Percentiles rank a stretch among this genome's conserved stretches.
phyloP scores from a whole-genome alignment of 129 eudicot species.

The Scalesia atractyloides region DNA sequence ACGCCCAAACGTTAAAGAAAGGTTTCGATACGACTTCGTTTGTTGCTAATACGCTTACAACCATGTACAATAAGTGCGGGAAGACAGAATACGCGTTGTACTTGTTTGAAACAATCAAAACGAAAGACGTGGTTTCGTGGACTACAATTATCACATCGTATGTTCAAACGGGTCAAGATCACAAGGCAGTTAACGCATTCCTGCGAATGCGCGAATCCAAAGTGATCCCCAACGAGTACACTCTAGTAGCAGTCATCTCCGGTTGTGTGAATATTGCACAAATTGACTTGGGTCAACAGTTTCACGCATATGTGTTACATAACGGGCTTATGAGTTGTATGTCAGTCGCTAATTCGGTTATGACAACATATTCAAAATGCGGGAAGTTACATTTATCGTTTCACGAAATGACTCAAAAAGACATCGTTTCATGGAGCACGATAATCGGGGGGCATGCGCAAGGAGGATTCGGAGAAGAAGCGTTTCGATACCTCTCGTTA shows the following conservation, averaged over 20 bases:
- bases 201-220: slow-evolving; percentile 55
- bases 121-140: slow-evolving; percentile 87
- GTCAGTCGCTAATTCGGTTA: slow-evolving; percentile 81
- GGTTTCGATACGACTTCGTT: no score
- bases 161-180: slow-evolving; percentile 59
- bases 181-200: slow-evolving; percentile 49
- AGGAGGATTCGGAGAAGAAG: slow-evolving; percentile 70
- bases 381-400: slow-evolving; percentile 54
- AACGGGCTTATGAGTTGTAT: slow-evolving; percentile 46
- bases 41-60: no score
- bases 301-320: slow-evolving; percentile 64
- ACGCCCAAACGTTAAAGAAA: no score
- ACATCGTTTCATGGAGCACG: slow-evolving; percentile 87
- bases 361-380: slow-evolving; percentile 83
- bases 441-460: slow-evolving; percentile 82
- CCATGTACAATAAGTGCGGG: no score
- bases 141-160: slow-evolving; percentile 69
- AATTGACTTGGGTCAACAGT: slow-evolving; percentile 59
- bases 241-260: slow-evolving; percentile 77
- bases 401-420: slow-evolving; percentile 54
- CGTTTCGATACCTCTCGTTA: slow-evolving; percentile 59
- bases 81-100: slow-evolving; percentile 60
- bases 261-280: slow-evolving; percentile 56
- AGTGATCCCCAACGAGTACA: slow-evolving; percentile 69
- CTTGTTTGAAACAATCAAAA: slow-evolving; percentile 64